Percentiles rank a stretch among this genome's conserved stretches.
Conservation (phyloP, 2,329 filamentous ascomycete species). For the Lojkania enalia region DNA sequence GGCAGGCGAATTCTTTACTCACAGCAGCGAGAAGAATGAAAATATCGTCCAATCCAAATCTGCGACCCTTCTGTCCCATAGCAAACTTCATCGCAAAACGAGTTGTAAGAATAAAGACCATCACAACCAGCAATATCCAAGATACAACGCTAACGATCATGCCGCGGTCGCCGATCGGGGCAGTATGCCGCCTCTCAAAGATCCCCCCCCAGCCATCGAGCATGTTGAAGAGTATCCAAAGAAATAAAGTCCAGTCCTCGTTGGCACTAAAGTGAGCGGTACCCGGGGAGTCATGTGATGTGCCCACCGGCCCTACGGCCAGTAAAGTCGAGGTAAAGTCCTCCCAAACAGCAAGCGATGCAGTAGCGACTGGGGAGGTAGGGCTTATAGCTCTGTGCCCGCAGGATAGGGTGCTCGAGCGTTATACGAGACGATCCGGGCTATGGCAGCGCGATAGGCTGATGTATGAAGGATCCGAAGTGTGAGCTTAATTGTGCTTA, state of each 20-base stretch:
- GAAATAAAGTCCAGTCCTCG: slow-evolving; percentile 11
- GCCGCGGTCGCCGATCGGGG: slow-evolving; percentile 16
- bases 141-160: slow-evolving; percentile 28
- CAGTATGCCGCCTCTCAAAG: slow-evolving; percentile 17
- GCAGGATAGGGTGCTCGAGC: slow-evolving; percentile 13
- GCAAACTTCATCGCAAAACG: slow-evolving; percentile 33
- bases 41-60: slow-evolving; percentile 26
- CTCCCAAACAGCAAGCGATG: slow-evolving; percentile 11
- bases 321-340: slow-evolving; percentile 20
- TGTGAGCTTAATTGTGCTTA: slow-evolving; percentile 28
- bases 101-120: slow-evolving; percentile 24
- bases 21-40: slow-evolving; percentile 33
- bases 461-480: slow-evolving; percentile 21
- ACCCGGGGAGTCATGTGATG: slow-evolving; percentile 24
- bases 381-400: slow-evolving; percentile 22
- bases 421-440: slow-evolving; percentile 17
- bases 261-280: slow-evolving; percentile 5
- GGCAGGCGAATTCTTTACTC: slow-evolving; percentile 7
- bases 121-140: slow-evolving; percentile 30
- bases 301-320: slow-evolving; percentile 24
- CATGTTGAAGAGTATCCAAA: slow-evolving; percentile 13
- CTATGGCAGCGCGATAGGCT: slow-evolving; percentile 18
- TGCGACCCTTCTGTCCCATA: slow-evolving; percentile 18
- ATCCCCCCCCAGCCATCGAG: slow-evolving; percentile 12
- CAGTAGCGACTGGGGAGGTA: slow-evolving; percentile 11